phyloP scores from a whole-genome alignment of 2,329 filamentous ascomycete genomes.

The Karstenula rhodostoma region DNA sequence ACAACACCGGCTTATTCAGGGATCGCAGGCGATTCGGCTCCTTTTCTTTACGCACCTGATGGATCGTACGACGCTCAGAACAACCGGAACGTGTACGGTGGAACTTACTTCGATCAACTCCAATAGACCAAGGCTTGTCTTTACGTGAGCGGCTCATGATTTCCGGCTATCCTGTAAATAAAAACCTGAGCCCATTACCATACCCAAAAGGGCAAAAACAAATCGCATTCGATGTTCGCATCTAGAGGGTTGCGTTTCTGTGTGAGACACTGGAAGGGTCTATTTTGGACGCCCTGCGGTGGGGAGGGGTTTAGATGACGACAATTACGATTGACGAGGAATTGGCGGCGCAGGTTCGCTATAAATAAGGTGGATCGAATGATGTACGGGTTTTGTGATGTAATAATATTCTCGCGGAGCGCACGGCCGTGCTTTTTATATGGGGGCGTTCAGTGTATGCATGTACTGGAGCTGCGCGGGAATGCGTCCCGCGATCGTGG shows the following conservation, averaged over 20 bases:
- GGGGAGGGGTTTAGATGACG: too few relatives aligned
- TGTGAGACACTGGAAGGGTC: too few relatives aligned
- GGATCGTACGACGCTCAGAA: neutral
- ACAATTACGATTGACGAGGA: neutral
- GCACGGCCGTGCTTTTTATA: neutral
- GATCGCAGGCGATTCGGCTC: neutral
- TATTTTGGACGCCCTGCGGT: neutral
- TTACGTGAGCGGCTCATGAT: neutral
- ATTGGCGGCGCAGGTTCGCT: neutral
- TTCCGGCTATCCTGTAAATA: neutral
- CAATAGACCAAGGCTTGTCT: neutral
- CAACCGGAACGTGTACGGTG: neutral
- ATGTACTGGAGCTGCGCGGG: neutral
- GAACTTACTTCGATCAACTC: neutral
- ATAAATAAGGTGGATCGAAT: neutral
- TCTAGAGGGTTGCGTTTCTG: neutral
- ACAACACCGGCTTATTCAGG: neutral
- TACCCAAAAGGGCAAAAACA: neutral
- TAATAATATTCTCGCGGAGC: too few relatives aligned
- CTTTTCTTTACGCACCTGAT: slow-evolving; percentile 2
- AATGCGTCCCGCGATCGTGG: neutral
- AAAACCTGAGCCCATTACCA: neutral
- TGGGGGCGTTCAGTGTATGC: neutral
- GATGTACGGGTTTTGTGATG: neutral
- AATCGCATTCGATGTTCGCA: neutral